Evolutionary conservation across 2,329 filamentous ascomycete species (phyloP).

Genomic region (Neofusicoccum cordaticola): DNA sequence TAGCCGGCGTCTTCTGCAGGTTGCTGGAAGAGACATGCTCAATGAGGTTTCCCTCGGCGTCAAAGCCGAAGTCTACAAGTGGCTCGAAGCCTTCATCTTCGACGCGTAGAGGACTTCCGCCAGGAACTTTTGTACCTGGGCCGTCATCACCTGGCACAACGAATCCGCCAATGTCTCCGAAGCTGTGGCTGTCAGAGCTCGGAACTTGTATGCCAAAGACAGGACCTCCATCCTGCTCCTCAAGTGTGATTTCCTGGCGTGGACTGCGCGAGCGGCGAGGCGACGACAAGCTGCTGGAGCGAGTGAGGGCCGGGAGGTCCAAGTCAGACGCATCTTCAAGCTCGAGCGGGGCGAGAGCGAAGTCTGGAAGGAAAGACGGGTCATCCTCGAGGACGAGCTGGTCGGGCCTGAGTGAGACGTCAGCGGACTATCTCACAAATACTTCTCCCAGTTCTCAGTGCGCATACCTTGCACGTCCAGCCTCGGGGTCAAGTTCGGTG

Average conservation of each 20-base stretch:
- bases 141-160: constrained; percentile 42
- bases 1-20: constrained; percentile 22
- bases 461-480: constrained; percentile 68
- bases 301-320: constrained; percentile 30
- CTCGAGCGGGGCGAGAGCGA: constrained; percentile 59
- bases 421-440: constrained; percentile 7
- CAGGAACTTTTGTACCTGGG: constrained; percentile 26
- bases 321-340: constrained; percentile 52
- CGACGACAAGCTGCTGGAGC: neutral
- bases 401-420: constrained; percentile 55
- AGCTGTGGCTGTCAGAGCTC: constrained; percentile 37
- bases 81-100: constrained; percentile 43
- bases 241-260: neutral
- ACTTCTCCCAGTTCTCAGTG: neutral
- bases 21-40: constrained; percentile 37
- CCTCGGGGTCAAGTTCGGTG: constrained; percentile 65
- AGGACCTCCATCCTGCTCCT: constrained; percentile 5
- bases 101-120: neutral
- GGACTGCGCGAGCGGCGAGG: neutral
- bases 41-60: constrained; percentile 59
- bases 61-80: constrained; percentile 60
- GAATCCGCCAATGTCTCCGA: constrained; percentile 37
- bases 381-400: constrained; percentile 80
- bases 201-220: constrained; percentile 45
- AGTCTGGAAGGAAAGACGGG: constrained; percentile 71